Evolutionary conservation across 495 filamentous ascomycete genomes (phyloP).

Genomic region (Neurospora africana): DNA sequence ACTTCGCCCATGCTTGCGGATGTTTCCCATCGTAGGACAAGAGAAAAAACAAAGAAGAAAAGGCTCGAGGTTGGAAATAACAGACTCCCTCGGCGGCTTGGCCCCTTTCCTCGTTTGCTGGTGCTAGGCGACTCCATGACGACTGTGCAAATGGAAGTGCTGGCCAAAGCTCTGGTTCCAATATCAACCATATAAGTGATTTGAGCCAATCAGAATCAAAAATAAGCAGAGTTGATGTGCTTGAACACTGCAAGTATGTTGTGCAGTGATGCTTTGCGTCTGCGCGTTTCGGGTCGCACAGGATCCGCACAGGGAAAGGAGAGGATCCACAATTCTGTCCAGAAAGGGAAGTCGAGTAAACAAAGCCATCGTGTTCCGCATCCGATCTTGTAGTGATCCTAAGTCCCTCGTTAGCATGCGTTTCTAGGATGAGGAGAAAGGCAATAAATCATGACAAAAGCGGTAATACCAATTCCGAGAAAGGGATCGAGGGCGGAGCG

Average conservation of each 20-base stretch:
- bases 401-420: not conserved
- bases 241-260: not conserved
- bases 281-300: not conserved
- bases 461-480: not conserved
- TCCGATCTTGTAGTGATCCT: not conserved
- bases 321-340: not conserved
- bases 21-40: not conserved
- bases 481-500: not conserved
- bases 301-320: not conserved
- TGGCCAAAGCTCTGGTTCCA: no score
- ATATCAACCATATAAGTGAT: not conserved
- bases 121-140: not conserved
- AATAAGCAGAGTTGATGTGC: not conserved
- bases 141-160: not conserved
- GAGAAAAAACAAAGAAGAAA: not conserved
- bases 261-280: not conserved
- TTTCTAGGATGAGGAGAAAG: not conserved
- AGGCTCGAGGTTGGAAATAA: no score
- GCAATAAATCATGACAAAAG: rapidly evolving
- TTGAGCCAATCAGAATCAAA: not conserved
- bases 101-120: not conserved
- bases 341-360: not conserved
- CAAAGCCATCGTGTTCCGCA: not conserved
- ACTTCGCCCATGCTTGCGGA: not conserved
- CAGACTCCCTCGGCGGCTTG: no score